Evolutionary conservation across 75 land plant genomes (phyloP).

Genomic region (Pinus albicaulis): DNA sequence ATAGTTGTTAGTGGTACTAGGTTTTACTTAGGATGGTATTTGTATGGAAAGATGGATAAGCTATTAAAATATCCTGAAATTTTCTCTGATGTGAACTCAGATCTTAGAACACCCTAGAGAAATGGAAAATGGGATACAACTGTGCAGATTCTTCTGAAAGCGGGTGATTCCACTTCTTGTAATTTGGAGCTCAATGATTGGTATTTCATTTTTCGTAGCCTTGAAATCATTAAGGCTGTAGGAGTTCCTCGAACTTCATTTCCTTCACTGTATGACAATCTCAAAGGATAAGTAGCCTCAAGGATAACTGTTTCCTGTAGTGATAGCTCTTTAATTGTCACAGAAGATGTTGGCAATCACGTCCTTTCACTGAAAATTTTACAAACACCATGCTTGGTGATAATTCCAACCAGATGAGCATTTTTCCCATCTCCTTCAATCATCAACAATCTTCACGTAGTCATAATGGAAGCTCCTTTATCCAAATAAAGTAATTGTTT

Average conservation of each 20-base stretch:
- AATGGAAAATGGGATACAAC: conserved; percentile 80
- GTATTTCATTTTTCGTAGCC: conserved; percentile 74
- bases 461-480: no score
- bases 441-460: no score
- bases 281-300: conserved; percentile 21
- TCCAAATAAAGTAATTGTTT: no score
- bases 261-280: conserved; percentile 59
- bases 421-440: no score
- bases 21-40: conserved; percentile 46
- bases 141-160: conserved; percentile 61
- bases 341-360: no score
- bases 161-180: conserved; percentile 73
- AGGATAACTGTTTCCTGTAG: no score
- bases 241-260: conserved; percentile 75
- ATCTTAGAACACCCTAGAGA: conserved; percentile 31
- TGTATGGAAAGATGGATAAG: conserved; percentile 83
- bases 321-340: no score
- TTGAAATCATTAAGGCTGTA: conserved; percentile 75
- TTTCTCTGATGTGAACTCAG: conserved; percentile 44
- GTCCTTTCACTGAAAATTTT: no score
- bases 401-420: no score
- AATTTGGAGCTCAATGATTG: conserved; percentile 72
- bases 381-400: no score
- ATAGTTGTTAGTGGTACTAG: no score
- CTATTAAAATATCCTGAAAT: conserved; percentile 64